phyloP scores from a whole-genome alignment of 805 yeast genomes.

The Candida ortonii region DNA sequence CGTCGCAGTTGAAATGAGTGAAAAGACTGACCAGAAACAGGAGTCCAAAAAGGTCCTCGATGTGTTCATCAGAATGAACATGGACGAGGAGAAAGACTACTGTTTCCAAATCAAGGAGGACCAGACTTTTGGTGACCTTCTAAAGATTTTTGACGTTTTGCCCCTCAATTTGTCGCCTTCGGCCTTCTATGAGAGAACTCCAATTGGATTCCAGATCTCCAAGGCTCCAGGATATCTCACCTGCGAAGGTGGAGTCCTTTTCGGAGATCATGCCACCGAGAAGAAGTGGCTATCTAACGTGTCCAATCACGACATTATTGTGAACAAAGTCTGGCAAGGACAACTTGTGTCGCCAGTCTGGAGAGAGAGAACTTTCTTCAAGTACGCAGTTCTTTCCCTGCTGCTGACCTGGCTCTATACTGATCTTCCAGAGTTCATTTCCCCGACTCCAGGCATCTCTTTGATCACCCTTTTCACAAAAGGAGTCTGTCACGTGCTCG shows the following conservation, averaged over 20 bases:
- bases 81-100: constrained; percentile 83
- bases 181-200: constrained; percentile 62
- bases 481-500: constrained; percentile 27
- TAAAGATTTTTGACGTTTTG: constrained; percentile 58
- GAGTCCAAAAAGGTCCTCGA: constrained; percentile 32
- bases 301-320: constrained; percentile 48
- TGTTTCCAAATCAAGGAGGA: constrained; percentile 71
- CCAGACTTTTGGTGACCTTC: constrained; percentile 57
- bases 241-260: constrained; percentile 75
- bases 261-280: constrained; percentile 55
- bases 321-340: constrained; percentile 79
- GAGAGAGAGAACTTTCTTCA: constrained; percentile 45
- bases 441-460: constrained; percentile 92
- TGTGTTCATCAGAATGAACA: constrained; percentile 76
- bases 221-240: constrained; percentile 79
- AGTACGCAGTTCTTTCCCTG: constrained; percentile 37
- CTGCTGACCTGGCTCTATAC: constrained; percentile 80
- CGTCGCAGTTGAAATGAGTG: too few relatives aligned
- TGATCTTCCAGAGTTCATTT: constrained; percentile 83
- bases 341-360: constrained; percentile 80
- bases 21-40: constrained; percentile 4
- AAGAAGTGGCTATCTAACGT: constrained; percentile 43
- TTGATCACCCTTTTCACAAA: constrained; percentile 58
- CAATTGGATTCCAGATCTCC: constrained; percentile 61
- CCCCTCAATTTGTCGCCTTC: constrained; percentile 81